These are phyloP conservation scores for Phytophthora sansomeana DNA, from an alignment of 352 stramenopile genomes.

Conservation along the genomic window DNA sequence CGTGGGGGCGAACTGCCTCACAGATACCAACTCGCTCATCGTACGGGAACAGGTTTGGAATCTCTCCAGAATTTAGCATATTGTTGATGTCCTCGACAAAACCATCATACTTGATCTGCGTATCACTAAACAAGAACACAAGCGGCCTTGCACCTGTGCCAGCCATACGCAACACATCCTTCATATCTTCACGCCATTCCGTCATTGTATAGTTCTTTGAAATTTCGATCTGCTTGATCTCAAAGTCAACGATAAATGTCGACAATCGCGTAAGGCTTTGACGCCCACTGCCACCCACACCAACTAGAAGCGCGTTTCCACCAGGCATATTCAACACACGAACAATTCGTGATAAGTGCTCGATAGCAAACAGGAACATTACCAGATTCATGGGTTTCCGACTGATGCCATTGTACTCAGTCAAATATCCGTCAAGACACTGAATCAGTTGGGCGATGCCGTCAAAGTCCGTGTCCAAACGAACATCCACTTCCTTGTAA, in stretches of 20 bases:
- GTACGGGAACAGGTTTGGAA: slow-evolving; percentile 95
- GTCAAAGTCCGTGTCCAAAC: slow-evolving; percentile 69
- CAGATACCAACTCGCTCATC: slow-evolving; percentile 93
- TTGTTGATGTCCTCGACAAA: slow-evolving; percentile 98
- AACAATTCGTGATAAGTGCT: slow-evolving; percentile 93
- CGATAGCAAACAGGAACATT: slow-evolving; percentile 97
- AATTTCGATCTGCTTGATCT: slow-evolving; percentile 95
- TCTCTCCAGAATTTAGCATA: slow-evolving; percentile 96
- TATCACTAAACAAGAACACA: slow-evolving; percentile 96
- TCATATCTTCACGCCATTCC: slow-evolving; percentile 96
- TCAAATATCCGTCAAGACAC: slow-evolving; percentile 90
- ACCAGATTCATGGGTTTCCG: slow-evolving; percentile 96
- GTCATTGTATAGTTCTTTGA: slow-evolving; percentile 95
- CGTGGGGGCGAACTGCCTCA: slow-evolving; percentile 90
- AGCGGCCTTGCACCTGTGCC: slow-evolving; percentile 88
- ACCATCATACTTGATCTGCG: slow-evolving; percentile 96
- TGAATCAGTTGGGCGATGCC: slow-evolving; percentile 85
- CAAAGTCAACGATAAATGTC: slow-evolving; percentile 94
- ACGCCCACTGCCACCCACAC: slow-evolving; percentile 92
- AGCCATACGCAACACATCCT: slow-evolving; percentile 90
- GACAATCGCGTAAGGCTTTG: slow-evolving; percentile 94
- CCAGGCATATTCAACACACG: slow-evolving; percentile 95
- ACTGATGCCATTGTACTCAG: slow-evolving; percentile 93
- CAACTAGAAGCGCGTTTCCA: slow-evolving; percentile 94
- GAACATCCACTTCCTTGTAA: slow-evolving; percentile 87